Evolutionary conservation across 2,329 filamentous ascomycete species (phyloP).

Genomic region (Hypoxylon sp.): DNA sequence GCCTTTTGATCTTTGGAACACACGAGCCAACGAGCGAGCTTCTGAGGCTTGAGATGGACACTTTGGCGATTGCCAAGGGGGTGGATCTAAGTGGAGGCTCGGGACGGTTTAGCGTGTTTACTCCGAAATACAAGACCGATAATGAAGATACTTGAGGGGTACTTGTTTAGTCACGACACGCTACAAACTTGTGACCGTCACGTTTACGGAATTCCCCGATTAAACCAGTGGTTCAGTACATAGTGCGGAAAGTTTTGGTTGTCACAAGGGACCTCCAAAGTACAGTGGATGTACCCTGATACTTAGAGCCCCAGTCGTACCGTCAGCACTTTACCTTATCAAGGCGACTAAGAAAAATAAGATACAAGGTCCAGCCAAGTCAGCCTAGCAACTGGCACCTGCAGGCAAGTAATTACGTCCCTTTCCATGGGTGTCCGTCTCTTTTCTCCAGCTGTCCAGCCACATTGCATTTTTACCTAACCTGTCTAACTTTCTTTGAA

Average conservation of each 20-base stretch:
- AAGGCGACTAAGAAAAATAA: conserved; percentile 17
- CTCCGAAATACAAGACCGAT: conserved; percentile 15
- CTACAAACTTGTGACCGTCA: conserved; percentile 33
- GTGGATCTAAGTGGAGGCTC: conserved; percentile 37
- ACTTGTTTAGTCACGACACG: conserved; percentile 32
- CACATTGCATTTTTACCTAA: conserved; percentile 54
- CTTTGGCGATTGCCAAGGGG: conserved; percentile 49
- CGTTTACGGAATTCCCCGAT: conserved; percentile 26
- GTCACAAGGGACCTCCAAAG: conserved; percentile 16
- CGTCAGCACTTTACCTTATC: conserved; percentile 32
- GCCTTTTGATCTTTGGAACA: conserved; percentile 6
- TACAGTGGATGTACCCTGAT: conserved; percentile 13
- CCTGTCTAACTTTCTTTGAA: conserved; percentile 45
- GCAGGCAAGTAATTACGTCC: conserved; percentile 42
- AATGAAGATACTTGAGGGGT: conserved; percentile 28
- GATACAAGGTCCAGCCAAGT: conserved; percentile 19
- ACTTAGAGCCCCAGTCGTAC: conserved; percentile 4
- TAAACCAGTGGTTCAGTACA: not conserved
- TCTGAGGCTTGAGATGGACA: conserved; percentile 47
- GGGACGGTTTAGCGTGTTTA: conserved; percentile 43
- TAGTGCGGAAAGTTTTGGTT: conserved; percentile 2
- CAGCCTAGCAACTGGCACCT: conserved; percentile 26
- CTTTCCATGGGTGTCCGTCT: conserved; percentile 27
- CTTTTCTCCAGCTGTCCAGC: conserved; percentile 54
- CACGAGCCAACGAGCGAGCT: conserved; percentile 1